Evolutionary conservation across 768 basidiomycete genomes (phyloP).

Genomic region (Kwoniella heveanensis): DNA sequence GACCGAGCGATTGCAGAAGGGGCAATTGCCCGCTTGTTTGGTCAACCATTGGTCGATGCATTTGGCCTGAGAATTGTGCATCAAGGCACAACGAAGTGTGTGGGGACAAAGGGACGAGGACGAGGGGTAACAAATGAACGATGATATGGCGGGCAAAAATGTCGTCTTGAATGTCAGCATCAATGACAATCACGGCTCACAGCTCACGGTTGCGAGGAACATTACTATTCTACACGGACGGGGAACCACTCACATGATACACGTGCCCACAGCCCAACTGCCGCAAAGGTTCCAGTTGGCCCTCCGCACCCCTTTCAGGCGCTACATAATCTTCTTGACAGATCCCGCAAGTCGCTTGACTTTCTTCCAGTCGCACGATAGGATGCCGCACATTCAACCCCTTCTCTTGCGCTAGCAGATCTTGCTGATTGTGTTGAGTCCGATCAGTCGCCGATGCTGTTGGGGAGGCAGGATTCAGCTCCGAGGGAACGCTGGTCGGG

Average conservation of each 20-base stretch:
- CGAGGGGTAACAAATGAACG: too few relatives aligned
- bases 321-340: conserved; percentile 39
- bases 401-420: not conserved
- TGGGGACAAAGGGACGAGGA: too few relatives aligned
- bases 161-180: not conserved
- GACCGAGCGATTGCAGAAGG: conserved; percentile 71
- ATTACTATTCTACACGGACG: not conserved
- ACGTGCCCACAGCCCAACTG: conserved; percentile 79
- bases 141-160: too few relatives aligned
- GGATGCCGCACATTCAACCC: conserved; percentile 34
- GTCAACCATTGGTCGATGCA: conserved; percentile 88
- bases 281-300: conserved; percentile 64
- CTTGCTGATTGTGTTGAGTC: not conserved
- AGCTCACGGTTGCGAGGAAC: too few relatives aligned
- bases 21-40: conserved; percentile 82
- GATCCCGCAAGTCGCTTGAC: conserved; percentile 40
- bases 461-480: too few relatives aligned
- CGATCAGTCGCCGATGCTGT: too few relatives aligned
- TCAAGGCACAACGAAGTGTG: too few relatives aligned
- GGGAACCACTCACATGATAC: conserved; percentile 70
- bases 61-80: conserved; percentile 30
- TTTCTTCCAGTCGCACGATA: conserved; percentile 16
- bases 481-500: not conserved
- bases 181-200: too few relatives aligned
- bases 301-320: conserved; percentile 26